These are phyloP conservation scores for Aspergillus piperis DNA, from an alignment of 2,329 filamentous ascomycete species.

Conservation along the genomic window DNA sequence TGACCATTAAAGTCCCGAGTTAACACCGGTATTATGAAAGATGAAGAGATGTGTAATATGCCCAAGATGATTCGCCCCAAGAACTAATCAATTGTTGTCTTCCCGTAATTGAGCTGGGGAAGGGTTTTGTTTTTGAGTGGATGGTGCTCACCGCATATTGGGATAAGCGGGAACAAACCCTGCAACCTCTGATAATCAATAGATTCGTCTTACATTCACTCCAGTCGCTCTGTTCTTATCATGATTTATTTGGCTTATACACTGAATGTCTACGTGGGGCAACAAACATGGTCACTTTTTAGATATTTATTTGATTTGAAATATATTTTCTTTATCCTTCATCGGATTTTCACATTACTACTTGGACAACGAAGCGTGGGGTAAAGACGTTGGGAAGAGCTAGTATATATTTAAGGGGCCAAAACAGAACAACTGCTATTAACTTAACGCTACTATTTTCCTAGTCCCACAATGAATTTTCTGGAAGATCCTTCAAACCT, in stretches of 20 bases:
- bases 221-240: neutral
- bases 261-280: too few relatives aligned
- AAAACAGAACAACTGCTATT: neutral
- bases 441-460: too few relatives aligned
- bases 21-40: neutral
- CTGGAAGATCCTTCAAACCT: neutral
- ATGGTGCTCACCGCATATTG: neutral
- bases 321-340: too few relatives aligned
- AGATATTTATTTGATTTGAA: too few relatives aligned
- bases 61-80: neutral
- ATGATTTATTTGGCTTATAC: too few relatives aligned
- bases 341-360: too few relatives aligned
- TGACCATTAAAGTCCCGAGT: neutral
- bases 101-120: neutral
- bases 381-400: too few relatives aligned
- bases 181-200: neutral
- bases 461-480: conserved; percentile 1
- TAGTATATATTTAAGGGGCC: neutral
- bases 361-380: too few relatives aligned
- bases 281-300: too few relatives aligned
- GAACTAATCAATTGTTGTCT: neutral
- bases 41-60: neutral
- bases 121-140: neutral
- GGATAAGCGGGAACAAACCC: neutral
- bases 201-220: too few relatives aligned